Evolutionary conservation across 208 protist genomes (phyloP).

Genomic region (Lotmaria passim): DNA sequence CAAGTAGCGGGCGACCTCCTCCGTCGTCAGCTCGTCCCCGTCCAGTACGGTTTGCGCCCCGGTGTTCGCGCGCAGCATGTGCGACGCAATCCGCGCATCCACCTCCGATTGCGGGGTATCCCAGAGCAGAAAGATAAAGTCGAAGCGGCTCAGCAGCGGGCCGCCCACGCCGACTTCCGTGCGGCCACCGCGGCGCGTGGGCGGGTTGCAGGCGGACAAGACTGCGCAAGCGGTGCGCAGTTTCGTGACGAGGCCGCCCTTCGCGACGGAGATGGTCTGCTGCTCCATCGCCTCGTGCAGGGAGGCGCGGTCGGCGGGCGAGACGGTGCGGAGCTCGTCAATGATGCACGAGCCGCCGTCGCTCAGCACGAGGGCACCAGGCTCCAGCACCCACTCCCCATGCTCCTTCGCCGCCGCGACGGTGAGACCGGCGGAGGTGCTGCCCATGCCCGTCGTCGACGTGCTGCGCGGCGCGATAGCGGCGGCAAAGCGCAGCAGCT

Average conservation of each 20-base stretch:
- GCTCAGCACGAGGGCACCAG: constrained; percentile 96
- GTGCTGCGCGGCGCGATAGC: constrained; percentile 83
- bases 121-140: constrained; percentile 96
- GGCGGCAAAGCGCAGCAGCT: constrained; percentile 87
- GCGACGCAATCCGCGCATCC: constrained; percentile 89
- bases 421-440: constrained; percentile 92
- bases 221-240: constrained; percentile 94
- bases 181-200: constrained; percentile 49
- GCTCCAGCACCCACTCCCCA: constrained; percentile 95
- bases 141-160: constrained; percentile 96
- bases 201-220: constrained; percentile 97
- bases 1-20: constrained; percentile 75
- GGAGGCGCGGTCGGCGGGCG: constrained; percentile 91
- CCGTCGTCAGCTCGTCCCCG: constrained; percentile 44
- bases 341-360: constrained; percentile 98
- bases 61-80: constrained; percentile 70
- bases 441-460: constrained; percentile 91
- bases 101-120: constrained; percentile 87
- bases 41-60: constrained; percentile 30
- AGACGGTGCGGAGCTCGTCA: constrained; percentile 97
- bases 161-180: constrained; percentile 94
- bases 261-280: constrained; percentile 96
- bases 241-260: constrained; percentile 97
- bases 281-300: constrained; percentile 99
- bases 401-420: constrained; percentile 89